Base-by-base conservation (phyloP, 441 rosid genomes). In the Adansonia grandidieri region DNA sequence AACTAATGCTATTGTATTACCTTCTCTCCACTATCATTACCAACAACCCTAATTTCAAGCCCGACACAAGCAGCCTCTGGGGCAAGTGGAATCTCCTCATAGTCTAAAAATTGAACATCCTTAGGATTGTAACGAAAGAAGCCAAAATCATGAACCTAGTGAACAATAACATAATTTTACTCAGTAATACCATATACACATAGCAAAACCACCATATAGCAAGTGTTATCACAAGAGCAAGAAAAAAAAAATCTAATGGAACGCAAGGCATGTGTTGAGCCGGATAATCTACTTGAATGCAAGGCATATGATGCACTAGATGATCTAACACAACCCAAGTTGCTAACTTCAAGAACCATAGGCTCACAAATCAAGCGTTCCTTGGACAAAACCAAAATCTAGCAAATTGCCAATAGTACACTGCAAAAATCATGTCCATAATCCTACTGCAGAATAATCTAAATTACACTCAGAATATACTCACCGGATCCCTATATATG, bases 21-120 rank as follows among this genome's bases (percentile, higher is more conserved):
- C 97, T 97, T 97, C 84, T 97, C 99, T 77, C 98, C 97, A 62
- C 99, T 94, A 77, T 97, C 99, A 84, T 97, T 97, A 60, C 99
- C 99, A 74, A 95, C 97, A 87, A 97, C 99, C 86, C 98, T 90
- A 80, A 97, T 91, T 81, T 97, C 98, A 63, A 97, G 92, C 68
- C 99, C 99, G 84, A 97, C 99, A 83, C 88, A 89, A 74, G 98
- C 98, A 68, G 90, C 95, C 80, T 93, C 98, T 14, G 98, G 98
- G 54, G 98, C 92, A 86, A 97, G 99, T 77, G 98, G 95, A 82
- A 97, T 97, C 88, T 95, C 99, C 85, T 92, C 98, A 73, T 97
- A 97, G 40, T 85, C 82, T 81, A 95, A 87, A 86, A 91, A 93
- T 72, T 93, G 92, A 62, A 97, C 81, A 19, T 92, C 93, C 82